Conservation (phyloP, 352 stramenopile genomes). For the Ochromonadaceae sp. region DNA sequence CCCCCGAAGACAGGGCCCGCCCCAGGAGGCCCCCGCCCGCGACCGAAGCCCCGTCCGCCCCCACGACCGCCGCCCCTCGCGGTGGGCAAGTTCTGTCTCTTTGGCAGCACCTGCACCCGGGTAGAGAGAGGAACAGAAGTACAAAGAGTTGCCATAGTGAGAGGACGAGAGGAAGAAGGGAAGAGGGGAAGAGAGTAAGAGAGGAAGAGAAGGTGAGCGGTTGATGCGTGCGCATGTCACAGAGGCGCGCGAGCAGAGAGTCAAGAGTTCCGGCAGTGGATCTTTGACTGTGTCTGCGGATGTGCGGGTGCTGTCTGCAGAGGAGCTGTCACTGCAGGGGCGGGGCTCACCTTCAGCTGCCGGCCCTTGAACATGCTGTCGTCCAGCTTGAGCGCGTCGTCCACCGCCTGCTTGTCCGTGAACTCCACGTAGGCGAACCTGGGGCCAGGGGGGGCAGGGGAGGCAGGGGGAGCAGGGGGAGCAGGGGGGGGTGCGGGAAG, state of each 20-base stretch:
- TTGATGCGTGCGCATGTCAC: no score
- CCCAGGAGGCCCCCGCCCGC: slow-evolving; percentile 36
- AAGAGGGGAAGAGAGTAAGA: no score
- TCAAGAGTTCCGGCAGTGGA: no score
- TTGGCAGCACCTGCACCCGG: slow-evolving; percentile 26
- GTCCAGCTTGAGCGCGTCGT: slow-evolving; percentile 70
- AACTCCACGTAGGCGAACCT: slow-evolving; percentile 78
- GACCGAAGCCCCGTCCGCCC: slow-evolving; percentile 41
- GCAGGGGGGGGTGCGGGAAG: no score
- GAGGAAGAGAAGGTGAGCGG: no score
- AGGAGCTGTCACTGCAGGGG: background rate
- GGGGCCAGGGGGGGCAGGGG: no score
- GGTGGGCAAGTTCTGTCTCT: slow-evolving; percentile 54
- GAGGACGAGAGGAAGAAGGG: no score
- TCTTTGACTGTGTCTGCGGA: no score
- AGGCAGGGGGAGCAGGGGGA: no score
- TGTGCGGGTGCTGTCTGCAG: no score
- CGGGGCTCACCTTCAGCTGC: slow-evolving; percentile 57
- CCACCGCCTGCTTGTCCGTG: slow-evolving; percentile 55
- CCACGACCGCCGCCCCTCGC: slow-evolving; percentile 49
- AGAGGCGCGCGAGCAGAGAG: no score
- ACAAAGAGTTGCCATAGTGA: no score
- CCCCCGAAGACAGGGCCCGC: slow-evolving; percentile 21
- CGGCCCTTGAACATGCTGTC: slow-evolving; percentile 73
- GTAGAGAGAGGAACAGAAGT: background rate